Conservation (phyloP, 257 asterid genomes). For the Craterostigma plantagineum region DNA sequence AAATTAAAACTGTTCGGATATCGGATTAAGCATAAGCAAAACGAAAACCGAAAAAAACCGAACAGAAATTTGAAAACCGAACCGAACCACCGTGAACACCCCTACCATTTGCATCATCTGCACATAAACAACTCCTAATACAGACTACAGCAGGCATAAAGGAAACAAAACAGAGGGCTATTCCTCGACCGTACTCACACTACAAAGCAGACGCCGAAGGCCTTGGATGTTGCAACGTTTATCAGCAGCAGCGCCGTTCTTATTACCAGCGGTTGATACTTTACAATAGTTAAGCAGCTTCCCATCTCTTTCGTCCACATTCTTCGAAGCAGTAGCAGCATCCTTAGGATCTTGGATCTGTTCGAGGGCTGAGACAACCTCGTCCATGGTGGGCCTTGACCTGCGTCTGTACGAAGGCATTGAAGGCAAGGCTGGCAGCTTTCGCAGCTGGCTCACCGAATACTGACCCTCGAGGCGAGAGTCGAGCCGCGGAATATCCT, state of each 20-base stretch:
- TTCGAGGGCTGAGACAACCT: conserved; percentile 39
- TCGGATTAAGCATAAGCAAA: no score
- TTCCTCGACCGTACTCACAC: conserved; percentile 2
- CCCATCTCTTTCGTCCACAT: conserved; percentile 10
- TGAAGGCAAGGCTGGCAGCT: conserved; percentile 47
- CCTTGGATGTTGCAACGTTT: conserved; percentile 22
- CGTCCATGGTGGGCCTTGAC: conserved; percentile 55
- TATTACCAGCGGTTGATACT: conserved; percentile 14
- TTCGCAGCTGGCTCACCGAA: conserved; percentile 27
- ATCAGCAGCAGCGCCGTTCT: no score
- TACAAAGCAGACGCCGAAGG: conserved; percentile 20
- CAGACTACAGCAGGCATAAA: no score
- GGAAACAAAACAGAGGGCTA: conserved; percentile 6
- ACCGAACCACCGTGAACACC: no score
- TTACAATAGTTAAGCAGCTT: conserved; percentile 7
- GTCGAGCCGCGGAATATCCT: conserved; percentile 46
- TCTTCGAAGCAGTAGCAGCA: conserved; percentile 3
- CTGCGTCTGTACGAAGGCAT: conserved; percentile 50
- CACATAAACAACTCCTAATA: no score
- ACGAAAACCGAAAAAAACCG: no score
- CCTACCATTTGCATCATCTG: no score
- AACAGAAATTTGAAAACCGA: no score
- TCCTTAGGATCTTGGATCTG: conserved; percentile 37
- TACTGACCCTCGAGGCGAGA: conserved; percentile 66
- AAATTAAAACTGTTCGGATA: no score